Evolutionary conservation across 179 eudicot species (phyloP), one percentile per base, ranked within the genome.

Genomic region (Spinacia oleracea): DNA sequence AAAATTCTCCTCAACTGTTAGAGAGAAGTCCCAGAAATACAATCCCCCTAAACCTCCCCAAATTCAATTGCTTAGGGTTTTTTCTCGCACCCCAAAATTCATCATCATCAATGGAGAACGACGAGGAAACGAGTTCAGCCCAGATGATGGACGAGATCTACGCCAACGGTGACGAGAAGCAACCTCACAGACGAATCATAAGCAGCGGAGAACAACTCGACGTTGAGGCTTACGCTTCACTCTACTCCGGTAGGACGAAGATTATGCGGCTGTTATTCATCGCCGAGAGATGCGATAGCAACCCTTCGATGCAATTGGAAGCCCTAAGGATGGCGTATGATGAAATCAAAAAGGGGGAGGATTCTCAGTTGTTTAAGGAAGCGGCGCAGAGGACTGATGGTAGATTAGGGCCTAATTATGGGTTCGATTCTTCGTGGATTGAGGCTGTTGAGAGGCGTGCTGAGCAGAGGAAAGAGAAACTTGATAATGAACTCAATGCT

Each of bases 311-410:
- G 96, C 85, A 87, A 80, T 67, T 90, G 27, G 99, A 96, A 74
- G 97, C 97, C 6, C 79, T 96, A 56, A 66, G 98, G 0, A 93
- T 93, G 96, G 98, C 99, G 55, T 93, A 90, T 35, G 98, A 96
- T 65, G 97, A 93, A 85, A 84, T 85, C 59, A 96, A 91, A 88
- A 93, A 91, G 80, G 97, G 99, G 1, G 98, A 91, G 79, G 89
- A 96, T 78, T 80, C 91, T 8, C 91, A 87, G 83, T 48, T 96
- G 76, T 90, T 88, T 32, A 83, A 91, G 50, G 97, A 93, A 51
- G 92, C 85, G 42, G 88, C 84, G 15, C 79, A 66, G 81, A 93
- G 83, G 88, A 93, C 91, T 53, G 89, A 84, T 32, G 94, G 93
- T 0, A 63, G 91, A 35, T 80, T 91, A 75, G 98, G 98, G 4